Conservation (phyloP, 352 stramenopile species). For the Phytophthora sp. region DNA sequence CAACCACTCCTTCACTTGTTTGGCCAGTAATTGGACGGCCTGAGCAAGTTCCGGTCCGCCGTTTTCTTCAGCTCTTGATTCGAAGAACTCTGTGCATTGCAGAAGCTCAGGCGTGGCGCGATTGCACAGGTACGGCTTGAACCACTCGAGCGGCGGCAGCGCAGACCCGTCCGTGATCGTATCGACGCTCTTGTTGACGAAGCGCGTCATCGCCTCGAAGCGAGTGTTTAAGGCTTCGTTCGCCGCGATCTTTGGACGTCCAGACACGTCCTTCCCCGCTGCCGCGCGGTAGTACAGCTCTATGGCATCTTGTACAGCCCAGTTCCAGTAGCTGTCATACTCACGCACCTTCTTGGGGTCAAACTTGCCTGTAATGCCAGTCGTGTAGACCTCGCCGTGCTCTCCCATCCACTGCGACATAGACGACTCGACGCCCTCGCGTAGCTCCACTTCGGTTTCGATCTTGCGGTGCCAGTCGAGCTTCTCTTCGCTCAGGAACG, state of each 20-base stretch:
- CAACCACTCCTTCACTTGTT: slow-evolving; percentile 64
- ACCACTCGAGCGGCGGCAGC: slow-evolving; percentile 54
- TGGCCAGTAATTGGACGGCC: slow-evolving; percentile 59
- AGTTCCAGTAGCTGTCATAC: slow-evolving; percentile 88
- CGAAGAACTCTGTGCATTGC: slow-evolving; percentile 57
- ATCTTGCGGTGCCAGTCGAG: slow-evolving; percentile 59
- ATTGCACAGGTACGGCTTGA: slow-evolving; percentile 75
- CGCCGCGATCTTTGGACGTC: slow-evolving; percentile 24
- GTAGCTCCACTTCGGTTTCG: slow-evolving; percentile 56
- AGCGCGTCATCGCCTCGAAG: slow-evolving; percentile 62
- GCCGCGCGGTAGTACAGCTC: slow-evolving; percentile 64
- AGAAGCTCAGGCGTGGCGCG: slow-evolving; percentile 72
- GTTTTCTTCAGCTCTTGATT: slow-evolving; percentile 48
- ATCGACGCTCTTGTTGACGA: slow-evolving; percentile 60
- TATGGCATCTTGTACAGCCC: slow-evolving; percentile 70
- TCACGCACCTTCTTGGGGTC: slow-evolving; percentile 73
- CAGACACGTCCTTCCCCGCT: slow-evolving; percentile 24
- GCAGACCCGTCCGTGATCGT: slow-evolving; percentile 42
- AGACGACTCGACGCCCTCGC: slow-evolving; percentile 57
- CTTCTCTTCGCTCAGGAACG: slow-evolving; percentile 56
- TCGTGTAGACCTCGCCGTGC: slow-evolving; percentile 61
- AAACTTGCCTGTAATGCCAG: slow-evolving; percentile 67
- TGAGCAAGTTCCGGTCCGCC: slow-evolving; percentile 54
- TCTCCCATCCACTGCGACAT: slow-evolving; percentile 60
- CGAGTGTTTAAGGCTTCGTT: slow-evolving; percentile 42